These are phyloP conservation scores for Inonotus obliquus DNA, from an alignment of 1,284 basidiomycete genomes.

Conservation along the genomic window DNA sequence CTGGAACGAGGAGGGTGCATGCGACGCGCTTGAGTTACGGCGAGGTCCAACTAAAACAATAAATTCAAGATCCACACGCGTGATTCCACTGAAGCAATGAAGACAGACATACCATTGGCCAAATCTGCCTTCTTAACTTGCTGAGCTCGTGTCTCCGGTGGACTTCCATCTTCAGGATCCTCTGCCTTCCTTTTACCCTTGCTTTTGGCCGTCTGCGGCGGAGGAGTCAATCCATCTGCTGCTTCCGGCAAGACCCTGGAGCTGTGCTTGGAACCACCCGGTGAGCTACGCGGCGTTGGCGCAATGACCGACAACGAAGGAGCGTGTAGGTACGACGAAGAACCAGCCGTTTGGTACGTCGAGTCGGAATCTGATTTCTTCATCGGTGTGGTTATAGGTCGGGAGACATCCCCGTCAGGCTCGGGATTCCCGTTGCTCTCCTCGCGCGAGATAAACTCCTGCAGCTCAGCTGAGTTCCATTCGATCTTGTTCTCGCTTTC, in stretches of 20 bases:
- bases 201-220: slow-evolving; percentile 27
- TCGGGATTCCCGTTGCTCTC: not conserved
- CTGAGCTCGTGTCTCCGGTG: slow-evolving; percentile 23
- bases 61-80: not conserved
- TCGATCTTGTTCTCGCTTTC: slow-evolving; percentile 10
- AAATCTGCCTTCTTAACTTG: slow-evolving; percentile 19
- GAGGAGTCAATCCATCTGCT: slow-evolving; percentile 22
- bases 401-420: not conserved
- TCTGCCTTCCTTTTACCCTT: slow-evolving; percentile 51
- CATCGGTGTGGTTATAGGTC: slow-evolving; percentile 8
- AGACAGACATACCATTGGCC: slow-evolving; percentile 18
- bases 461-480: slow-evolving; percentile 10
- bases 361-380: slow-evolving; percentile 14
- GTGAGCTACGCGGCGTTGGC: slow-evolving; percentile 20
- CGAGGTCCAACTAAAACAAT: slow-evolving; percentile 13
- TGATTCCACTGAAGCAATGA: slow-evolving; percentile 1
- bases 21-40: slow-evolving; percentile 20
- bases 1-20: slow-evolving; percentile 22
- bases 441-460: slow-evolving; percentile 4
- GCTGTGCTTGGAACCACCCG: slow-evolving; percentile 18
- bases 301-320: slow-evolving; percentile 22
- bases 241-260: slow-evolving; percentile 1
- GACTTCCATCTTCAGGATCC: slow-evolving; percentile 36
- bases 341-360: slow-evolving; percentile 15
- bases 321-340: slow-evolving; percentile 16